Percentiles rank a stretch among this genome's conserved stretches.
Conservation (phyloP, 805 yeast genomes). For the Tetrapisispora fleetii region DNA sequence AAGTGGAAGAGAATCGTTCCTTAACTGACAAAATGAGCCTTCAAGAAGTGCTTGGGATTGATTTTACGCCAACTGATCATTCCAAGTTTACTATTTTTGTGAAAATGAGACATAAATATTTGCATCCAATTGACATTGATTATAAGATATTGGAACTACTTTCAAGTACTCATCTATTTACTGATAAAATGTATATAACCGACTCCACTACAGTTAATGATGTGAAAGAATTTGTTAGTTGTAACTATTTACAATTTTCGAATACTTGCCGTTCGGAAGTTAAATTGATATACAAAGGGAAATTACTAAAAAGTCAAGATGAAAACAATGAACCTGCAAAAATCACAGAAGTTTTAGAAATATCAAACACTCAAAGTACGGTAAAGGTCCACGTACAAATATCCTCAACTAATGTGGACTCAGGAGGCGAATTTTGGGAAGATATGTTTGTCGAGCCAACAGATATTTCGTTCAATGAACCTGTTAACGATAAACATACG, state of each 20-base stretch:
- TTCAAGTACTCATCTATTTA: slow-evolving; percentile 18
- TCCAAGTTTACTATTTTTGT: slow-evolving; percentile 25
- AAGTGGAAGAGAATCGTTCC: slow-evolving; percentile 9
- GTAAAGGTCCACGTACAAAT: slow-evolving; percentile 22
- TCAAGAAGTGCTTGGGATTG: slow-evolving; percentile 25
- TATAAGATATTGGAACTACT: slow-evolving; percentile 15
- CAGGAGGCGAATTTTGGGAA: slow-evolving; percentile 24
- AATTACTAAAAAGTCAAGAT: slow-evolving; percentile 10
- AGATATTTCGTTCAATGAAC: background rate
- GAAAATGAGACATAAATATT: slow-evolving; percentile 18
- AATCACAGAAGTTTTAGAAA: slow-evolving; percentile 12
- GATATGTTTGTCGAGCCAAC: slow-evolving; percentile 11
- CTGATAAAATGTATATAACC: slow-evolving; percentile 14
- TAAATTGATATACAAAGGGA: slow-evolving; percentile 24
- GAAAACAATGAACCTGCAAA: slow-evolving; percentile 6
- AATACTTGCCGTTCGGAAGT: slow-evolving; percentile 15
- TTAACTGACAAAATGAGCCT: slow-evolving; percentile 18
- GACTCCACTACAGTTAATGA: slow-evolving; percentile 19
- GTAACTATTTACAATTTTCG: slow-evolving; percentile 17
- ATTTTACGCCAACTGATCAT: slow-evolving; percentile 27
- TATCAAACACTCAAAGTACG: slow-evolving; percentile 3
- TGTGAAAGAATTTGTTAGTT: slow-evolving; percentile 20
- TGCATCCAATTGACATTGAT: slow-evolving; percentile 7
- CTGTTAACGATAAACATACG: background rate
- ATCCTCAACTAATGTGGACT: slow-evolving; percentile 15